Percentiles rank a stretch among this genome's conserved stretches.
Evolutionary conservation across 2,329 filamentous ascomycete species (phyloP).

Genomic region (Phialemonium atrogriseum): DNA sequence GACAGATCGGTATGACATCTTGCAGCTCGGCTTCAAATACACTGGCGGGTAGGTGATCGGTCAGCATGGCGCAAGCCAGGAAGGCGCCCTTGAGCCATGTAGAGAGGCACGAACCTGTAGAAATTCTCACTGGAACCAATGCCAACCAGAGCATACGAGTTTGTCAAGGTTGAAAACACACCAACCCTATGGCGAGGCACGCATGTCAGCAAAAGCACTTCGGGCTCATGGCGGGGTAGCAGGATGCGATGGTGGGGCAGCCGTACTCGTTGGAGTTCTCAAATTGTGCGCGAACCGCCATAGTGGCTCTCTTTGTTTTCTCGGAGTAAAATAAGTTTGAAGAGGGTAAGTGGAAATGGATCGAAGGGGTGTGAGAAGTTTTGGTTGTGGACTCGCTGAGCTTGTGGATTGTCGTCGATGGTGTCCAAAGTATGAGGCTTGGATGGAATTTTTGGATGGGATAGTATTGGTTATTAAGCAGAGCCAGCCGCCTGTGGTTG

Average conservation of each 20-base stretch:
- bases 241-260: conserved; percentile 16
- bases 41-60: no score
- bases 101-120: no score
- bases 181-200: conserved; percentile 60
- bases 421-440: no score
- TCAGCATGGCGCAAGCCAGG: no score
- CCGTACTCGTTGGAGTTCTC: conserved; percentile 86
- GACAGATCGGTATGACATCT: conserved; percentile 94
- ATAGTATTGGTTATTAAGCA: no score
- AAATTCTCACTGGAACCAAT: conserved; percentile 97
- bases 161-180: conserved; percentile 93
- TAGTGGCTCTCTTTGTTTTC: conserved; percentile 26
- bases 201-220: conserved; percentile 1
- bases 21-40: conserved; percentile 96
- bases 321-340: neutral
- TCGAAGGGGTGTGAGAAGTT: no score
- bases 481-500: no score
- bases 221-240: conserved; percentile 12
- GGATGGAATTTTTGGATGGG: no score
- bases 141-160: conserved; percentile 91
- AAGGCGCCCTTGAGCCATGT: no score
- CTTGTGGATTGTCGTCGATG: no score
- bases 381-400: no score
- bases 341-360: neutral
- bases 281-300: conserved; percentile 68